Evolutionary conservation across 2,329 filamentous ascomycete species (phyloP).

Genomic region (Fusarium albidum): DNA sequence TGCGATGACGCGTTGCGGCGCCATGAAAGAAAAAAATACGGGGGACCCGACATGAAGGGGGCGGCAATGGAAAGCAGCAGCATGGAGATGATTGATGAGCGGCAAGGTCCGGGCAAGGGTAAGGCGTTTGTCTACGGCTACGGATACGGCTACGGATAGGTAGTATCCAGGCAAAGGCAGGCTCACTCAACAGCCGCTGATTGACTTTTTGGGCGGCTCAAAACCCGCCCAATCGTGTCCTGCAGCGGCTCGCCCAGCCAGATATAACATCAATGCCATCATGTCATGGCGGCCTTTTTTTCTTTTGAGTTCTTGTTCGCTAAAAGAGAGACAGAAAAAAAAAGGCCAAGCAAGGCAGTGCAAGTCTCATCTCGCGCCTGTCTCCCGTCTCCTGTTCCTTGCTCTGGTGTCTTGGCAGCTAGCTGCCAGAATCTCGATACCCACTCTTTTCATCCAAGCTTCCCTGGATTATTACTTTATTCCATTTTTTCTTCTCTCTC

Average conservation of each 20-base stretch:
- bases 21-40: slow-evolving; percentile 5
- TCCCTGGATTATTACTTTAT: not conserved
- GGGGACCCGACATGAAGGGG: slow-evolving; percentile 9
- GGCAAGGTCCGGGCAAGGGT: too few species aligned
- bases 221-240: slow-evolving; percentile 18
- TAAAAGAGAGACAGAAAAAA: slow-evolving; percentile 9
- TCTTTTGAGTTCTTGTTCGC: not conserved
- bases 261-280: slow-evolving; percentile 15
- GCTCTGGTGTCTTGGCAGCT: slow-evolving; percentile 6
- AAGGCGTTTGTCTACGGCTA: too few species aligned
- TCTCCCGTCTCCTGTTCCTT: slow-evolving; percentile 6
- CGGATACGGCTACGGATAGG: too few species aligned
- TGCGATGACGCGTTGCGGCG: slow-evolving; percentile 37
- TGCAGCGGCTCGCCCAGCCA: not conserved
- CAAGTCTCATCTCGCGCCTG: slow-evolving; percentile 28
- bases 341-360: slow-evolving; percentile 34
- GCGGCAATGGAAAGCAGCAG: too few species aligned
- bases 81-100: too few species aligned
- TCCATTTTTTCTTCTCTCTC: not conserved
- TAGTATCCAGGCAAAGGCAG: too few species aligned
- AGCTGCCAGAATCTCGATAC: not conserved
- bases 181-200: too few species aligned
- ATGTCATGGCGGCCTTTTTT: slow-evolving; percentile 26
- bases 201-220: slow-evolving; percentile 25
- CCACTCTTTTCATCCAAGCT: slow-evolving; percentile 12